phyloP scores from a whole-genome alignment of 108 stramenopile species.

The Cyclostephanos invisitatus region DNA sequence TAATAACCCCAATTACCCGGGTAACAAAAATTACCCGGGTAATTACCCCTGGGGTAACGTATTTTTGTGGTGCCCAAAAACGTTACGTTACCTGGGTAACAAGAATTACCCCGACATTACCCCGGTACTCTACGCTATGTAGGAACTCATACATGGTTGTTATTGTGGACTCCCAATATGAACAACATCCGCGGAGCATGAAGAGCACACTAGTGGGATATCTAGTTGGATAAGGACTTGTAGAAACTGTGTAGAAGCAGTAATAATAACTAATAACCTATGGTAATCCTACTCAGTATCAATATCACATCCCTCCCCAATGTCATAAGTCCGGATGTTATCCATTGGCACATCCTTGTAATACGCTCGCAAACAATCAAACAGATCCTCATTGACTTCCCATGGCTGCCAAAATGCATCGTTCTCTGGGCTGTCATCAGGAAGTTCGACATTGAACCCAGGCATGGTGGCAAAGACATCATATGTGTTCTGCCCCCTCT shows the following conservation, averaged over 20 bases:
- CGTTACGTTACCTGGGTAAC: too few species aligned
- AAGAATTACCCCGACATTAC: too few species aligned
- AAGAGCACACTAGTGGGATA: neutral
- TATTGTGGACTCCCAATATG: neutral
- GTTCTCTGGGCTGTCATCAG: neutral
- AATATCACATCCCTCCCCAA: constrained; percentile 2
- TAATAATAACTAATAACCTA: neutral
- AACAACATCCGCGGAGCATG: neutral
- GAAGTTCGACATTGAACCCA: neutral
- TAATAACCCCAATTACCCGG: too few species aligned
- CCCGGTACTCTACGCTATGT: neutral
- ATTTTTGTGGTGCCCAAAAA: too few species aligned
- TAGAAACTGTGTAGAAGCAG: neutral
- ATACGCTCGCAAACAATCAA: constrained; percentile 1
- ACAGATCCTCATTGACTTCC: constrained; percentile 2
- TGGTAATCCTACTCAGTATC: neutral
- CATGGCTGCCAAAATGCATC: neutral
- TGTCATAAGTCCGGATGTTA: neutral
- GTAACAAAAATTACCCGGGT: too few species aligned
- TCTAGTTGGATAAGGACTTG: neutral
- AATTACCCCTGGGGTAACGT: too few species aligned
- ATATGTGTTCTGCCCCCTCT: neutral
- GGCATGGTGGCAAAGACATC: neutral
- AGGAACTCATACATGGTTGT: neutral
- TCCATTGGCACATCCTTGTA: neutral